phyloP scores from a whole-genome alignment of 2,329 filamentous ascomycete species.

The Aplosporella prunicola region DNA sequence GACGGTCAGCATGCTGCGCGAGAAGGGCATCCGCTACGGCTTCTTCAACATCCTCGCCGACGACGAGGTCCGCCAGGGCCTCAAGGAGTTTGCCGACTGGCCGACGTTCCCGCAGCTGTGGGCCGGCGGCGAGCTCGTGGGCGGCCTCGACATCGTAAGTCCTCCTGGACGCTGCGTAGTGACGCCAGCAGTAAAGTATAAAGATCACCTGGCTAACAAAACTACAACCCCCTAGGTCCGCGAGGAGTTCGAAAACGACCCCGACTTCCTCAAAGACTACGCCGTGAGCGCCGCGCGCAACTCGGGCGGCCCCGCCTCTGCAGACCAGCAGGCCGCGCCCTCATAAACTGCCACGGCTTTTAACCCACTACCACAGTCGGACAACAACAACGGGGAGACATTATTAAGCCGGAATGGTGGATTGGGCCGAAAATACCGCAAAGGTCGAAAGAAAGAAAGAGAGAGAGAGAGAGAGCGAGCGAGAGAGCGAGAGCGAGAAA shows the following conservation, averaged over 20 bases:
- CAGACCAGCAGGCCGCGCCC: no score
- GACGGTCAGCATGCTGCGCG: constrained; percentile 74
- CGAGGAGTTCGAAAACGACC: constrained; percentile 78
- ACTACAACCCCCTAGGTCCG: constrained; percentile 77
- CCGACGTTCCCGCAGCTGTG: constrained; percentile 95
- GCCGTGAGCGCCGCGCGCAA: constrained; percentile 31
- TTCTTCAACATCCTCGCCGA: constrained; percentile 99
- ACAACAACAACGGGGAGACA: no score
- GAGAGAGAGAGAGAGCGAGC: no score
- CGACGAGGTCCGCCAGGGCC: constrained; percentile 88
- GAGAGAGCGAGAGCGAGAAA: no score
- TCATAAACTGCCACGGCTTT: no score
- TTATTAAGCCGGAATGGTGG: no score
- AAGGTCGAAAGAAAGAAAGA: no score
- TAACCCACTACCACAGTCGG: no score
- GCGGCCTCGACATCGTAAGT: constrained; percentile 92
- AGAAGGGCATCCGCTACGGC: constrained; percentile 87
- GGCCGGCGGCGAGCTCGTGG: constrained; percentile 81
- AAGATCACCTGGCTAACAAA: constrained; percentile 17
- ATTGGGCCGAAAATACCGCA: no score
- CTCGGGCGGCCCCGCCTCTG: constrained; percentile 12
- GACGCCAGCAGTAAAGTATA: no score
- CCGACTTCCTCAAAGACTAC: constrained; percentile 72
- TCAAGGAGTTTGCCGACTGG: constrained; percentile 98
- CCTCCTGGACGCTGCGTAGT: no score